Conservation (phyloP, 495 filamentous ascomycete species). For the Penicillium psychrofluorescens region DNA sequence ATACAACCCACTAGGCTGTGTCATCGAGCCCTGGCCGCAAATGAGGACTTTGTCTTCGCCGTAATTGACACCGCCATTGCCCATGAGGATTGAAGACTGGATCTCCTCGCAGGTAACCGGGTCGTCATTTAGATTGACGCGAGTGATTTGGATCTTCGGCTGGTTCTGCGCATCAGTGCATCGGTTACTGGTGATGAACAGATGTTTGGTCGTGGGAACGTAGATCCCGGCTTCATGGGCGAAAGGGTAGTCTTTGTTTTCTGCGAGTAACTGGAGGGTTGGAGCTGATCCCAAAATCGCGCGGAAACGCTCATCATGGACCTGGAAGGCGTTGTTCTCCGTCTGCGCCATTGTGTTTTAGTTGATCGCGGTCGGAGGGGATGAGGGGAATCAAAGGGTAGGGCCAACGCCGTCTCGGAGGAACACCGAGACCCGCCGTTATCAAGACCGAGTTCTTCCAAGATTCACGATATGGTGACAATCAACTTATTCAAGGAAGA, state of each 20-base stretch:
- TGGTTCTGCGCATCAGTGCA: constrained; percentile 24
- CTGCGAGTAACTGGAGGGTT: constrained; percentile 26
- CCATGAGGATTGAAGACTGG: constrained; percentile 41
- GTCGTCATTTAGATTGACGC: constrained; percentile 19
- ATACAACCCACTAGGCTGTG: constrained; percentile 42
- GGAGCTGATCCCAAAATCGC: constrained; percentile 28
- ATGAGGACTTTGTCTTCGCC: constrained; percentile 28
- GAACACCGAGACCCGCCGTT: too few relatives aligned
- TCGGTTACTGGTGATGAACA: constrained; percentile 56
- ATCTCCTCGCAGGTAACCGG: constrained; percentile 27
- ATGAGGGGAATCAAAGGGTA: too few relatives aligned
- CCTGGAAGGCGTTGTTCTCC: neutral
- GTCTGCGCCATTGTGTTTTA: too few relatives aligned
- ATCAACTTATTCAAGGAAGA: too few relatives aligned
- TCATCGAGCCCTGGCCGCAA: constrained; percentile 46
- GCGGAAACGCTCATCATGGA: constrained; percentile 28
- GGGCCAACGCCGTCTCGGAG: too few relatives aligned
- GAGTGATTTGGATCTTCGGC: constrained; percentile 30
- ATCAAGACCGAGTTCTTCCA: too few relatives aligned
- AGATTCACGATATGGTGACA: too few relatives aligned
- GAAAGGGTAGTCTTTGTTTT: constrained; percentile 32
- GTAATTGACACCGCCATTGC: constrained; percentile 48
- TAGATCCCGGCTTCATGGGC: constrained; percentile 61
- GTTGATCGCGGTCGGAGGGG: too few relatives aligned
- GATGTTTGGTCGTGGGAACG: constrained; percentile 36